Base-by-base conservation (phyloP, 495 filamentous ascomycete genomes). In the Penicillium egyptiacum region DNA sequence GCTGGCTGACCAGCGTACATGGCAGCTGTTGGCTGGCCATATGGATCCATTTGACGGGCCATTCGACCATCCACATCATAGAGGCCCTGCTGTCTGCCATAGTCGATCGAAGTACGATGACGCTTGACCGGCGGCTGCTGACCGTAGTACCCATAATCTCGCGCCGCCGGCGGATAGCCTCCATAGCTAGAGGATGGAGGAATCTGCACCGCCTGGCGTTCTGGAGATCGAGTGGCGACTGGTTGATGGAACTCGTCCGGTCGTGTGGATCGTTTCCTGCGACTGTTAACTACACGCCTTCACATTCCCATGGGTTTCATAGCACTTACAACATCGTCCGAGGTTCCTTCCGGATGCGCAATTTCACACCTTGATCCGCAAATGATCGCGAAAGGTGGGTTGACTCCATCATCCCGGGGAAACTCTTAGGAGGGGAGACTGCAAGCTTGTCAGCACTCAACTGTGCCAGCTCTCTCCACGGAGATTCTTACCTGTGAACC, bases 361-460 rank as follows among this genome's bases (percentile, higher is more conserved):
- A 76, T 39, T 91, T 86, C 12, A 98, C 91, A 17, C 94, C 94
- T 70, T 98, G 94, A 68, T 98, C 94, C 57, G 90, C 90, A 73
- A 98, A 98, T 0, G 91, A 90, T 58, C 92, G 83, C 3, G 94
- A 96, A 19, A 98, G 75, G 66, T 90, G 89, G 0, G 94, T 97
- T 9, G 93, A 97, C 68, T 96, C 93, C 41, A 83, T 81, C 83
- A 96, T 87, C 28, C 93, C 93, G 4, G 86, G 87, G 64, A 91
- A 98, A 51, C 86, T 86, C 73, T 95, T 96, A 31, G 83, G 80
- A 16, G 85, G 76, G 54, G 83, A 85, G 17, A 92, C 92, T 86
- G 62, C 25, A 53, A 52, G 39, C 14, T 49, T 31, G 51, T 75
- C 55, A 73, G 68, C 35, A 33, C 16, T 39, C 16, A 17, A 17